Conservation (phyloP, 1,284 basidiomycete genomes). For the Cutaneotrichosporon spelunceum region DNA sequence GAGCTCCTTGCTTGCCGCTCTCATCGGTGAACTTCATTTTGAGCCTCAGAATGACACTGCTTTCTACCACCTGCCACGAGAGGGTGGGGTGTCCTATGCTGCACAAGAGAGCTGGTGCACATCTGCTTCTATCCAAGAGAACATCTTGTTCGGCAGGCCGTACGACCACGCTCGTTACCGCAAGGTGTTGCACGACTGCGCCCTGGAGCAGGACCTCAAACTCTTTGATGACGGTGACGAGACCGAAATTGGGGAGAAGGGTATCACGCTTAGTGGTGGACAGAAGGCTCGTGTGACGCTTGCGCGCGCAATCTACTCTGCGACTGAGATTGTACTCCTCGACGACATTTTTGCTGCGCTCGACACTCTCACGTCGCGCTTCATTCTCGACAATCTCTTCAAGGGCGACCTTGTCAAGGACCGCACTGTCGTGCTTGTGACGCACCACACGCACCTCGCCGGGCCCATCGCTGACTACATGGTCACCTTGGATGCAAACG, state of each 20-base stretch:
- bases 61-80: slow-evolving; percentile 65
- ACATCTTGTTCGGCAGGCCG: slow-evolving; percentile 58
- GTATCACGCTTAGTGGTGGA: slow-evolving; percentile 61
- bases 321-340: slow-evolving; percentile 60
- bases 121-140: slow-evolving; percentile 56
- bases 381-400: slow-evolving; percentile 73
- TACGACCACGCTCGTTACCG: slow-evolving; percentile 58
- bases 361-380: slow-evolving; percentile 65
- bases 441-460: slow-evolving; percentile 69
- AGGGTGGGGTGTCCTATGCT: slow-evolving; percentile 66
- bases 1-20: slow-evolving; percentile 52
- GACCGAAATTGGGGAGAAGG: slow-evolving; percentile 59
- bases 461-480: slow-evolving; percentile 63
- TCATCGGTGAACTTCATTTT: slow-evolving; percentile 56
- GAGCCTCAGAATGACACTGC: slow-evolving; percentile 57
- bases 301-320: slow-evolving; percentile 67
- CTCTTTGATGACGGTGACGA: slow-evolving; percentile 69
- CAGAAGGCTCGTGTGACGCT: slow-evolving; percentile 67
- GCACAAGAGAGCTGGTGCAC: slow-evolving; percentile 70
- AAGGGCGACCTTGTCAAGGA: slow-evolving; percentile 64
- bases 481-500: slow-evolving; percentile 59
- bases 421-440: slow-evolving; percentile 69
- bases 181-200: slow-evolving; percentile 62
- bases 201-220: slow-evolving; percentile 61
- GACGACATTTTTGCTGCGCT: slow-evolving; percentile 58